Evolutionary conservation across 2,329 filamentous ascomycete genomes (phyloP).

Genomic region (Penicillium sp.): DNA sequence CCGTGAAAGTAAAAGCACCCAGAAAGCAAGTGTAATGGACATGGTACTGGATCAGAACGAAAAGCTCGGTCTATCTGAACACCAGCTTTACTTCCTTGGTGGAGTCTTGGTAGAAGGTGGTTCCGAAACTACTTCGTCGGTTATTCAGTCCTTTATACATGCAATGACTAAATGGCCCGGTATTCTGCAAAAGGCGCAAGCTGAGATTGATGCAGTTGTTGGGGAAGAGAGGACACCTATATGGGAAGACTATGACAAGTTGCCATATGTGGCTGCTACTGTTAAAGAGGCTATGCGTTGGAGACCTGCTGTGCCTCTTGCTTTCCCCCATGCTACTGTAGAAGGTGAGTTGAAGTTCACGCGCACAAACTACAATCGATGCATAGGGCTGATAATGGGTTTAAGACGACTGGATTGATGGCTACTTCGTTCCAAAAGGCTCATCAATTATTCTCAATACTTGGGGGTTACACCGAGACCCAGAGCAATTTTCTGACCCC

Average conservation of each 20-base stretch:
- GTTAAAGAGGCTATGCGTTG: slow-evolving; percentile 63
- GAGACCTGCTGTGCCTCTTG: slow-evolving; percentile 44
- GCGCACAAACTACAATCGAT: no score
- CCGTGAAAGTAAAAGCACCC: slow-evolving; percentile 27
- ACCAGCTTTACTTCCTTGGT: slow-evolving; percentile 47
- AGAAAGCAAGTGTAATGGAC: slow-evolving; percentile 47
- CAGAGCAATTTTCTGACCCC: slow-evolving; percentile 28
- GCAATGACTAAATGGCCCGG: slow-evolving; percentile 17
- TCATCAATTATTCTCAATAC: slow-evolving; percentile 53
- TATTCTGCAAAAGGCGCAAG: slow-evolving; percentile 46
- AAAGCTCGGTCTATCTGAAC: slow-evolving; percentile 35
- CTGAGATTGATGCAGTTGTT: slow-evolving; percentile 56
- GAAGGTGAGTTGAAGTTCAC: slow-evolving; percentile 14
- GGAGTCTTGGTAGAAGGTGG: slow-evolving; percentile 39
- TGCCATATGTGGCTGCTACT: slow-evolving; percentile 52
- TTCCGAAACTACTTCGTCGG: slow-evolving; percentile 38
- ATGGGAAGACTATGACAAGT: slow-evolving; percentile 33
- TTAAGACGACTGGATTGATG: slow-evolving; percentile 47
- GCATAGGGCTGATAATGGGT: slow-evolving; percentile 1
- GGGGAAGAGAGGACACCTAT: slow-evolving; percentile 54
- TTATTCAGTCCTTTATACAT: slow-evolving; percentile 37
- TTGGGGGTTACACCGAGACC: slow-evolving; percentile 50
- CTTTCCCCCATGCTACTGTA: slow-evolving; percentile 18
- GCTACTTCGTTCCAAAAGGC: slow-evolving; percentile 52
- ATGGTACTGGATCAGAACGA: slow-evolving; percentile 43